Conservation (phyloP, 352 stramenopile genomes). For the Pythium apleroticum region DNA sequence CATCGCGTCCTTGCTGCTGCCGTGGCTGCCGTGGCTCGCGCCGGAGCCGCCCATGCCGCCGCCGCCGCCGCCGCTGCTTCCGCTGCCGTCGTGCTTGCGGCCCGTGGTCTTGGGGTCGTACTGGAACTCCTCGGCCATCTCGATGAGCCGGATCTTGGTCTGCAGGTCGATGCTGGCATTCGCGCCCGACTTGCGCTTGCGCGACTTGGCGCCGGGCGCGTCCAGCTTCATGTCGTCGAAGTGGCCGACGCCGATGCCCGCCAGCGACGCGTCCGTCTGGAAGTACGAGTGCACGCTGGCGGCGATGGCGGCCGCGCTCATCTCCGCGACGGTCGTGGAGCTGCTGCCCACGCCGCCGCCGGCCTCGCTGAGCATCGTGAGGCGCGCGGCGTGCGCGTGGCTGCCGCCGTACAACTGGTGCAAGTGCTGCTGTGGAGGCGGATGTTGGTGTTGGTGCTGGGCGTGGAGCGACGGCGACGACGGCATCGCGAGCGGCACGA, state of each 20-base stretch:
- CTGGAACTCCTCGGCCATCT: constrained; percentile 79
- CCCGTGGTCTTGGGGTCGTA: constrained; percentile 64
- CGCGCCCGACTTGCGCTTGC: constrained; percentile 55
- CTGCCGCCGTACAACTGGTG: constrained; percentile 4
- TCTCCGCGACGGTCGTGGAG: not conserved
- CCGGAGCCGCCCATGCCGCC: not conserved
- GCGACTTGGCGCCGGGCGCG: constrained; percentile 1
- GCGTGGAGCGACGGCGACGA: constrained; percentile 25
- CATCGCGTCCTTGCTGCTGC: constrained; percentile 40
- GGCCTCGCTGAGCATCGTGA: constrained; percentile 21
- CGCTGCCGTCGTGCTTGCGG: not conserved
- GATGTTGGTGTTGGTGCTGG: not conserved
- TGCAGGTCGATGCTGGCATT: constrained; percentile 80
- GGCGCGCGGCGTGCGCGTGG: constrained; percentile 15
- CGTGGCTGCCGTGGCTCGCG: not conserved
- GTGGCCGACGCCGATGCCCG: constrained; percentile 9
- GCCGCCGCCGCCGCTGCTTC: not conserved
- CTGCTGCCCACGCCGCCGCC: constrained; percentile 1
- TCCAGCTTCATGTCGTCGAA: constrained; percentile 21
- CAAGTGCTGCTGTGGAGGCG: not conserved
- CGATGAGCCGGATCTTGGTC: constrained; percentile 85
- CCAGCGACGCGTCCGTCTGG: constrained; percentile 12
- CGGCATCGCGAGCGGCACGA: constrained; percentile 28
- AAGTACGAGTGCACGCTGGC: constrained; percentile 23
- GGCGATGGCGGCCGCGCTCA: constrained; percentile 10